Percentiles rank a stretch among this genome's conserved stretches.
These are phyloP conservation scores for Carex sylvatica DNA, from an alignment of 202 grass and related monocot species.

Conservation along the genomic window DNA sequence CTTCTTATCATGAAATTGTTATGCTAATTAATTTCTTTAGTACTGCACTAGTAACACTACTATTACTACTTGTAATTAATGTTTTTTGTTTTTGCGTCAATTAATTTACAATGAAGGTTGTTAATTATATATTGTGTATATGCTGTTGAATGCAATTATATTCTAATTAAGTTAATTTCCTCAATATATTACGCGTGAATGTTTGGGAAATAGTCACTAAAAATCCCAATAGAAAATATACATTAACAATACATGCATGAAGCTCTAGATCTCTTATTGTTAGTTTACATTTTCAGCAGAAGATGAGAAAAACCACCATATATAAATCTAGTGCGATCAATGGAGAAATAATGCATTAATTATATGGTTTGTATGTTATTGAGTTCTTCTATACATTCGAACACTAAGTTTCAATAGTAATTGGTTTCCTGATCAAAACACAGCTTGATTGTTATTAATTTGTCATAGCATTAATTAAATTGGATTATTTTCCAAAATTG, in stretches of 20 bases:
- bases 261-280: not conserved
- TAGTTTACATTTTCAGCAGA: not conserved
- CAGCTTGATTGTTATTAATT: not conserved
- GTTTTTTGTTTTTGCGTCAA: not conserved
- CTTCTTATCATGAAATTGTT: not conserved
- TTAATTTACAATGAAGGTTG: not conserved
- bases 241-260: not conserved
- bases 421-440: not conserved
- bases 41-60: not conserved
- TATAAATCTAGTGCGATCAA: not conserved
- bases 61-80: not conserved
- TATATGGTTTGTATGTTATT: not conserved
- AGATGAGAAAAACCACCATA: not conserved
- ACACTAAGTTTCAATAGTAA: not conserved
- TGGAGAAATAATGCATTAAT: not conserved
- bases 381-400: not conserved
- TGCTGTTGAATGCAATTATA: not conserved
- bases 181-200: not conserved
- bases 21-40: not conserved
- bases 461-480: not conserved
- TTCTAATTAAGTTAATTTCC: not conserved
- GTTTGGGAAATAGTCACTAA: not conserved
- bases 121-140: not conserved
- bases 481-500: not conserved
- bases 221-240: not conserved